These are phyloP conservation scores for Prototheca stagnorum DNA, from an alignment of 163 green algal species.

Conservation along the genomic window DNA sequence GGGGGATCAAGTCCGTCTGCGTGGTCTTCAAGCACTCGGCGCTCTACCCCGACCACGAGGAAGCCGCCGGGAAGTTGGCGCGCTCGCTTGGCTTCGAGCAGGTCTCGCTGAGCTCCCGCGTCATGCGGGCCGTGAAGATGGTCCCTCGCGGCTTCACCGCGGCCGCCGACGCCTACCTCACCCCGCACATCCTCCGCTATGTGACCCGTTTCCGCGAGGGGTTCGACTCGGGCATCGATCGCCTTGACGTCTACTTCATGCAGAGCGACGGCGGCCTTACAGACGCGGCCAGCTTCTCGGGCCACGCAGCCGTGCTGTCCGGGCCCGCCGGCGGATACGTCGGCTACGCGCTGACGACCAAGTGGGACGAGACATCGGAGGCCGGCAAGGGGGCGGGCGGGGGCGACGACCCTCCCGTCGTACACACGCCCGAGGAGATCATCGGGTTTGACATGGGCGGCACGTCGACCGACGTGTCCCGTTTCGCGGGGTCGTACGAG, in stretches of 20 bases:
- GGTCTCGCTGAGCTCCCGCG: conserved; percentile 62
- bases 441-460: conserved; percentile 99
- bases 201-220: conserved; percentile 66
- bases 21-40: conserved; percentile 89
- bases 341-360: conserved; percentile 76
- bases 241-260: conserved; percentile 88
- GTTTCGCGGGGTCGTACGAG: conserved; percentile 80
- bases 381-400: conserved; percentile 1
- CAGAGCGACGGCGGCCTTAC: conserved; percentile 86
- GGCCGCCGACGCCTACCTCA: conserved; percentile 90
- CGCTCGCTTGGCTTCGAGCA: conserved; percentile 76
- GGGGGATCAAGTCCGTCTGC: conserved; percentile 60
- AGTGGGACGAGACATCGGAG: conserved; percentile 46
- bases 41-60: conserved; percentile 80
- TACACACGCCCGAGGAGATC: conserved; percentile 45
- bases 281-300: conserved; percentile 58
- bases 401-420: neutral
- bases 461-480: conserved; percentile 90
- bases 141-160: conserved; percentile 91
- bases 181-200: conserved; percentile 82
- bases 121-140: conserved; percentile 95
- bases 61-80: conserved; percentile 55
- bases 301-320: conserved; percentile 91
- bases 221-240: conserved; percentile 65
- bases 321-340: conserved; percentile 92